Evolutionary conservation across 768 basidiomycete species (phyloP).

Genomic region (Mycena metata): DNA sequence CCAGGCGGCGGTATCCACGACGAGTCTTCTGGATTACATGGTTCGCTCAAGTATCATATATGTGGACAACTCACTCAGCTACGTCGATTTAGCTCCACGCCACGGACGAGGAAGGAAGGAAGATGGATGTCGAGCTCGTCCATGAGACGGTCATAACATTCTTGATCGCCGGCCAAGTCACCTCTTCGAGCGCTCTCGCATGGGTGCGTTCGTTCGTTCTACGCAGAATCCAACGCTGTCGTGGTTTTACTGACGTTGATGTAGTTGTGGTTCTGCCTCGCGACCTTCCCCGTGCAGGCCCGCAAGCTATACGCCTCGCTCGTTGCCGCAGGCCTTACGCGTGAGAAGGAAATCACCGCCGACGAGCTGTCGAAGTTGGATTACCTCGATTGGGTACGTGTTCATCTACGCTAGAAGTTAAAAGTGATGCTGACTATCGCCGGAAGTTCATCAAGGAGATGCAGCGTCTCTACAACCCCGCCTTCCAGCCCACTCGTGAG

Average conservation of each 20-base stretch:
- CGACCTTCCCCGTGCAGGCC: neutral
- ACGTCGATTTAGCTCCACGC: neutral
- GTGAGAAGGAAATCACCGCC: neutral
- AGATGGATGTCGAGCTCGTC: neutral
- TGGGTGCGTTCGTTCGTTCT: neutral
- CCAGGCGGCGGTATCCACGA: too few species aligned
- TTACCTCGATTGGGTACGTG: neutral
- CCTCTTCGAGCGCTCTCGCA: neutral
- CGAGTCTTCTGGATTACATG: too few species aligned
- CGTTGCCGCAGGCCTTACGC: neutral
- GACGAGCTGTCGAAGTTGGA: neutral
- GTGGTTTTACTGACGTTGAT: neutral
- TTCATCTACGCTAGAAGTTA: neutral
- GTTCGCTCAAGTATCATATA: too few species aligned
- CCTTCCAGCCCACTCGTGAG: conserved; percentile 33
- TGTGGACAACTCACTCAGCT: too few species aligned
- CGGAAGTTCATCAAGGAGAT: conserved; percentile 26
- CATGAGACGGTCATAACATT: neutral
- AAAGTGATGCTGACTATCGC: too few species aligned
- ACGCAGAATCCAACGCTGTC: too few species aligned
- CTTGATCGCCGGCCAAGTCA: neutral
- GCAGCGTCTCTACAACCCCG: conserved; percentile 33
- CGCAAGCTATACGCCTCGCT: neutral
- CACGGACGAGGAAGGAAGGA: neutral
- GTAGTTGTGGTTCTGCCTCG: neutral